Base-by-base conservation (phyloP, 2,329 filamentous ascomycete species). In the Berkeleyomyces basicola region DNA sequence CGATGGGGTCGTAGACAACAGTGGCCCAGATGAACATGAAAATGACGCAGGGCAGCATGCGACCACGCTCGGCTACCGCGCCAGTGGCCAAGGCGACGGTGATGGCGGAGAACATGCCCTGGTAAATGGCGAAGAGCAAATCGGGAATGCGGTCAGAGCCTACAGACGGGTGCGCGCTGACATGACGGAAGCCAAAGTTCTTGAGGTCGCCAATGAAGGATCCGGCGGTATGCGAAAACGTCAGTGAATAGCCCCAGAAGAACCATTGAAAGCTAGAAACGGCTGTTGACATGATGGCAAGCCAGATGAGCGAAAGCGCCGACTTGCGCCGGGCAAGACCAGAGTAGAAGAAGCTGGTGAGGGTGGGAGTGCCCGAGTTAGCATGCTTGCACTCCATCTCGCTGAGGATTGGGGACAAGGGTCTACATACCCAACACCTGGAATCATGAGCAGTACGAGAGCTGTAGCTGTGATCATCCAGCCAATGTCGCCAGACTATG, bases 11-110 rank as follows among this genome's bases (percentile, higher is more conserved):
- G 74, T 96, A 96, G 71, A 96, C 87, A 64, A 95, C 71, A 4
- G 90, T 96, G 1, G 86, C 81, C 90, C 90, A 96, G 72, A 95
- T 77, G 70, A 96, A 92, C 85, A 95, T 93, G 79, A 95, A 95
- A 70, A 95, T 79, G 67, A 95, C 82, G 71, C 87, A 90, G 10
- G 90, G 90, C 4, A 93, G 82, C 84, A 95, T 91, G 65, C 90
- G 84, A 65, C 90, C 90, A 67, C 90, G 82, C 72, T 96, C 90
- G 60, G 90, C 89, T 40, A 90, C 87, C 58, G 90, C 90, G 65
- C 90, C 90, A 44, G 90, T 85, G 4, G 88, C 88, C 55, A 95
- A 82, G 55, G 90, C 89, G 53, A 95, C 88, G 43, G 87, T 95
- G 75, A 95, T 89, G 68, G 83, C 82, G 61, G 88, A 88, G 75